These are phyloP conservation scores for Laburnicola sp. DNA, from an alignment of 2,329 filamentous ascomycete species.

Conservation along the genomic window DNA sequence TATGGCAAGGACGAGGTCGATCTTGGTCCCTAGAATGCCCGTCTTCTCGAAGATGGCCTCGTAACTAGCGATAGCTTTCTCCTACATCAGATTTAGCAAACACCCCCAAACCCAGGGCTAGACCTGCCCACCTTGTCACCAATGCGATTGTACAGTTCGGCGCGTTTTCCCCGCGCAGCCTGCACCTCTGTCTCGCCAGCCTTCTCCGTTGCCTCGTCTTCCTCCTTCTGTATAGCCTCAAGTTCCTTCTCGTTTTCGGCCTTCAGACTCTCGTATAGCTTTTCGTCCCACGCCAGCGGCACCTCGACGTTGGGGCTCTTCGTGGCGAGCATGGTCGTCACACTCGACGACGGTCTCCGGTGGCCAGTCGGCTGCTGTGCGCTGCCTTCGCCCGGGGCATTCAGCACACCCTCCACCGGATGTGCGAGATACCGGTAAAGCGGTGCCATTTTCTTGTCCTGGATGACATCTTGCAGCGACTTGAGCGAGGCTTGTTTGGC, in stretches of 20 bases:
- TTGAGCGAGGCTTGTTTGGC: slow-evolving; percentile 72
- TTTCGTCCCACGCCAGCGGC: slow-evolving; percentile 87
- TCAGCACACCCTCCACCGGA: slow-evolving; percentile 79
- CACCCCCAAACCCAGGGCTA: neutral
- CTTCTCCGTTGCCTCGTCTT: slow-evolving; percentile 91
- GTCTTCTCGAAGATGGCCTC: slow-evolving; percentile 96
- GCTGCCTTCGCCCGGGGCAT: slow-evolving; percentile 68
- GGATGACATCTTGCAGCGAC: slow-evolving; percentile 78
- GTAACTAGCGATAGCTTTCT: slow-evolving; percentile 89
- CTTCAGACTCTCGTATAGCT: slow-evolving; percentile 85
- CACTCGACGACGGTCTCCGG: slow-evolving; percentile 62
- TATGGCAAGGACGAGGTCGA: slow-evolving; percentile 94
- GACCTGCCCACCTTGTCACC: slow-evolving; percentile 78
- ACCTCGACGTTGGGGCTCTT: slow-evolving; percentile 65
- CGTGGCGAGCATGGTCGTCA: slow-evolving; percentile 72
- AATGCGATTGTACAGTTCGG: slow-evolving; percentile 93
- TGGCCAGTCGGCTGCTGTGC: slow-evolving; percentile 49
- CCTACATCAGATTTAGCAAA: slow-evolving; percentile 57
- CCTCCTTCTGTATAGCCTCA: slow-evolving; percentile 64
- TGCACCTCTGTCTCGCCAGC: slow-evolving; percentile 95
- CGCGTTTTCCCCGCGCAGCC: slow-evolving; percentile 88
- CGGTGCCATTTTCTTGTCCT: slow-evolving; percentile 82
- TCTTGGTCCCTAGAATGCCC: slow-evolving; percentile 94
- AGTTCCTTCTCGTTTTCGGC: slow-evolving; percentile 72
- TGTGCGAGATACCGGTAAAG: slow-evolving; percentile 84